Percentiles rank a stretch among this genome's conserved stretches.
These are phyloP conservation scores for Solanum pinnatisectum DNA, from an alignment of 257 asterid species.

Conservation along the genomic window DNA sequence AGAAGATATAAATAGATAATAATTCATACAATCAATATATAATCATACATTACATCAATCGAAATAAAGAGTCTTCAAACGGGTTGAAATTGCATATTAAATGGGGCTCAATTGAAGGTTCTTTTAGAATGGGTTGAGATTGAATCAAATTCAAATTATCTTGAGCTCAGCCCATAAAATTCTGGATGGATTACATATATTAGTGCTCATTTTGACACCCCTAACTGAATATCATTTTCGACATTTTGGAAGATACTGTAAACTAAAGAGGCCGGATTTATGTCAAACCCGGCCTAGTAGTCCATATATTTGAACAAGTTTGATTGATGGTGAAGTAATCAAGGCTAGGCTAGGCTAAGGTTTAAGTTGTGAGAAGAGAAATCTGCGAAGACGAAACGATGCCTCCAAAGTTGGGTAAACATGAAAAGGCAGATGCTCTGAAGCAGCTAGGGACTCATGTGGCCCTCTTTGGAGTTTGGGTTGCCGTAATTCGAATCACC, in stretches of 20 bases:
- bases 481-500: conserved; percentile 55
- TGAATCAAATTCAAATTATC: neutral
- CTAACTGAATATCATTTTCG: neutral
- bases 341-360: conserved; percentile 30
- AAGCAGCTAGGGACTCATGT: conserved; percentile 81
- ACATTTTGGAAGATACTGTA: neutral
- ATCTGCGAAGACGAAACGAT: conserved; percentile 12
- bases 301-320: neutral
- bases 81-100: neutral
- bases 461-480: conserved; percentile 72
- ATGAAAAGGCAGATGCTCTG: conserved; percentile 79
- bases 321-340: neutral
- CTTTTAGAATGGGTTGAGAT: neutral
- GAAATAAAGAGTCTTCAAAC: neutral
- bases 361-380: neutral
- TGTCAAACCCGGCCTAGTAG: neutral
- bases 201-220: neutral
- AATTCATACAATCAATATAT: neutral
- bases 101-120: neutral
- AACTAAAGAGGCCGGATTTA: neutral
- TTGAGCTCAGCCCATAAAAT: neutral
- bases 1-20: neutral
- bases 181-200: too few species aligned
- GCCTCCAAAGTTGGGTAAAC: conserved; percentile 80
- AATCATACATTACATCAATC: neutral